phyloP scores from a whole-genome alignment of 305 asterid genomes.

The Fraxinus ornus region DNA sequence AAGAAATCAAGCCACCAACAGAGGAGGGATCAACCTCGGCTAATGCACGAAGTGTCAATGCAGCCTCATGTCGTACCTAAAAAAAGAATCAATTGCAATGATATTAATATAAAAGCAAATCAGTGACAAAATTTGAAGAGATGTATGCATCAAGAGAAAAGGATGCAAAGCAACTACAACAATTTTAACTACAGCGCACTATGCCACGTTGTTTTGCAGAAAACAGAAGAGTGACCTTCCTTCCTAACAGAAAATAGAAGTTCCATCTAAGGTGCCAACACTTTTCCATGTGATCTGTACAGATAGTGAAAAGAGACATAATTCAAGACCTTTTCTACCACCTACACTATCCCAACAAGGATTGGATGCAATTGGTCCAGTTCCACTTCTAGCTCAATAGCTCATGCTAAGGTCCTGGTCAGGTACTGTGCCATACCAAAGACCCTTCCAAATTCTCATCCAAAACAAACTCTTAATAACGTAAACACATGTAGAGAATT shows the following conservation, averaged over 20 bases:
- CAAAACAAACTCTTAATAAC: background rate
- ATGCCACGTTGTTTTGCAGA: constrained; percentile 14
- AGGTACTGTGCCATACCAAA: background rate
- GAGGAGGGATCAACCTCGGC: constrained; percentile 98
- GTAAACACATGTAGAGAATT: background rate
- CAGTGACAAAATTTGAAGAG: constrained; percentile 12
- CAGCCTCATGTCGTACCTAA: constrained; percentile 98
- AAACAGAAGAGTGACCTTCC: background rate
- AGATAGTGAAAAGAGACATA: constrained; percentile 8
- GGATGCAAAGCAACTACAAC: constrained; percentile 18
- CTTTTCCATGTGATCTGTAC: background rate
- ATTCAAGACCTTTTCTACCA: constrained; percentile 1
- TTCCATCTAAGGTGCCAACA: constrained; percentile 16
- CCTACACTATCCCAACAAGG: background rate
- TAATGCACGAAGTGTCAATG: constrained; percentile 84
- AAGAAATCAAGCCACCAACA: constrained; percentile 94
- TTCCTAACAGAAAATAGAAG: background rate
- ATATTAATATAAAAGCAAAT: constrained; percentile 24
- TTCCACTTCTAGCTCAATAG: constrained; percentile 9
- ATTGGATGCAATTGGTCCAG: constrained; percentile 12
- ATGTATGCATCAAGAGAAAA: constrained; percentile 28
- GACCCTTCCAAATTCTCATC: constrained; percentile 4
- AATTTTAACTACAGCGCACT: constrained; percentile 11
- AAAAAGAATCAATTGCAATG: constrained; percentile 23
- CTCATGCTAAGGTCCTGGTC: background rate